Conservation (phyloP, 139 green algal species). For the Tetradesmus obliquus region DNA sequence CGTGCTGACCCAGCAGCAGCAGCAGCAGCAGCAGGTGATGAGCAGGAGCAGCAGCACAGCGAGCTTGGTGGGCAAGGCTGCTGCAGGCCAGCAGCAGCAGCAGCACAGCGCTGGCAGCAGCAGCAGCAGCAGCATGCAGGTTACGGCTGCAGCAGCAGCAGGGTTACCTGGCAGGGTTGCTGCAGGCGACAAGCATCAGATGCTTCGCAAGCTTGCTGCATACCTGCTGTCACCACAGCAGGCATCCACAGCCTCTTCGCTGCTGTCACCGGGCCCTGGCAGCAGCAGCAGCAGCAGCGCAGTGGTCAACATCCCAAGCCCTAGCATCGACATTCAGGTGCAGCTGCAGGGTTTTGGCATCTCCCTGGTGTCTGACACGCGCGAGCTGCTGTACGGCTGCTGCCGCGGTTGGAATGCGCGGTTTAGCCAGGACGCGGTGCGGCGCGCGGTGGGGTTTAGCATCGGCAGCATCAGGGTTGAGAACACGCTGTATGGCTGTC, state of each 20-base stretch:
- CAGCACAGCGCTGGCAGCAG: neutral
- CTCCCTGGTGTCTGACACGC: slow-evolving; percentile 68
- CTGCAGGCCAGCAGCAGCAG: slow-evolving; percentile 4
- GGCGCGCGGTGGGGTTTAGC: slow-evolving; percentile 19
- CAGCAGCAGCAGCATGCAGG: neutral
- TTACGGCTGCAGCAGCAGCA: neutral
- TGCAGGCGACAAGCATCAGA: slow-evolving; percentile 3
- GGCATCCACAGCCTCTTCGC: neutral
- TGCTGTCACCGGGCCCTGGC: slow-evolving; percentile 5
- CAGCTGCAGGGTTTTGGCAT: slow-evolving; percentile 61
- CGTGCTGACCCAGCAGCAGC: neutral
- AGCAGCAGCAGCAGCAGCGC: neutral
- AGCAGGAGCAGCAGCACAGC: slow-evolving; percentile 4
- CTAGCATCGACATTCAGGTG: slow-evolving; percentile 40
- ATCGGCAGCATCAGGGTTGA: slow-evolving; percentile 70
- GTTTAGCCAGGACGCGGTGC: slow-evolving; percentile 53
- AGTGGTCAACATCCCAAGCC: neutral
- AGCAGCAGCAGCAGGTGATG: neutral
- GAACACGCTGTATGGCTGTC: slow-evolving; percentile 71
- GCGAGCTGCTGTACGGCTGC: slow-evolving; percentile 74
- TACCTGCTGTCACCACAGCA: neutral
- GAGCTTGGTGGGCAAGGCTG: neutral
- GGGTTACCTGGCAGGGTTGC: neutral
- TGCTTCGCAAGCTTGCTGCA: slow-evolving; percentile 10
- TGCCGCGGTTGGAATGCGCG: slow-evolving; percentile 40